phyloP scores from a whole-genome alignment of 225 moss, liverwort and hornwort genomes.

The Climacium dendroides region DNA sequence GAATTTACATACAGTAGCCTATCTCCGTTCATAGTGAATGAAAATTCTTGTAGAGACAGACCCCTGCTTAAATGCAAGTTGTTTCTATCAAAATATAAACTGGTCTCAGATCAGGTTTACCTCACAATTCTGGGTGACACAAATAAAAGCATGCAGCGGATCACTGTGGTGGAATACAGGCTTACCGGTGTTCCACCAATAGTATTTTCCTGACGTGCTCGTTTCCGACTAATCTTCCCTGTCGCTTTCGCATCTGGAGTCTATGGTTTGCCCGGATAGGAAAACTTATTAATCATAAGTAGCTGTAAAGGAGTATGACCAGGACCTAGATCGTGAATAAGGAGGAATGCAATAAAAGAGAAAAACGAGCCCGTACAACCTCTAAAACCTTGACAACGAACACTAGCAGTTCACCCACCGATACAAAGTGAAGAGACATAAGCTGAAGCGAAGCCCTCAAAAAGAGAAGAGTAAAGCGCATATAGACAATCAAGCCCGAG shows the following conservation, averaged over 20 bases:
- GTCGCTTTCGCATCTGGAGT: slow-evolving; percentile 15
- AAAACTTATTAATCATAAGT: not conserved
- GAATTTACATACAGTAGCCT: not conserved
- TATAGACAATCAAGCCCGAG: not conserved
- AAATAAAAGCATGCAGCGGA: not conserved
- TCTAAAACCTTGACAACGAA: not conserved
- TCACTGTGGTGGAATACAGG: not conserved
- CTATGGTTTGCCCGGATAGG: not conserved
- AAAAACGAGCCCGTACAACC: not conserved
- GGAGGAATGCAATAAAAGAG: not conserved
- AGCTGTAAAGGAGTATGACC: not conserved
- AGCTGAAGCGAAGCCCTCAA: not conserved
- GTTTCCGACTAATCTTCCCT: slow-evolving; percentile 14
- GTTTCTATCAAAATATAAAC: not conserved
- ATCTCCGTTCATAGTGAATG: not conserved
- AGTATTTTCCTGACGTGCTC: slow-evolving; percentile 13
- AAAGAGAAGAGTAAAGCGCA: not conserved
- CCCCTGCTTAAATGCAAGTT: not conserved
- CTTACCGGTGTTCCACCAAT: slow-evolving; percentile 45
- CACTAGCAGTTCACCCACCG: not conserved
- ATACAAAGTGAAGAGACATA: not conserved
- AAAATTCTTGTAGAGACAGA: not conserved
- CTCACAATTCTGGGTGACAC: not conserved
- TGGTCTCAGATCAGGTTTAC: not conserved
- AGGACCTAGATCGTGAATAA: not conserved